Percentiles rank a stretch among this genome's conserved stretches.
Conservation (phyloP, 768 basidiomycete species). For the Tulasnella sp. region DNA sequence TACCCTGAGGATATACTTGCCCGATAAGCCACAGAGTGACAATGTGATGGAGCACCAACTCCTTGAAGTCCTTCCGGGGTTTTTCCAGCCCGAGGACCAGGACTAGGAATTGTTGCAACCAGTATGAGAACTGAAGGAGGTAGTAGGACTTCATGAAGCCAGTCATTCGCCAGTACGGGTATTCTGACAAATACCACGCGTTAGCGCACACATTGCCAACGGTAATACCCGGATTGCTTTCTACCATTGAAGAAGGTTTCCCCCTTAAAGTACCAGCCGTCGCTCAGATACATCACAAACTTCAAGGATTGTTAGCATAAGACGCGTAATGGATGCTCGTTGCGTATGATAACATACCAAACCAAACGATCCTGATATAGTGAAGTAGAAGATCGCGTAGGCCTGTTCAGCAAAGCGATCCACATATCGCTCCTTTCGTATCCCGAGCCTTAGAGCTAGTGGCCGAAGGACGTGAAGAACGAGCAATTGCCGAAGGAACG, state of each 20-base stretch:
- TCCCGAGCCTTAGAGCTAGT: slow-evolving; percentile 58
- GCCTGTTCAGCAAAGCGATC: slow-evolving; percentile 86
- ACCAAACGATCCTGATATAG: slow-evolving; percentile 60
- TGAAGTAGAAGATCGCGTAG: slow-evolving; percentile 78
- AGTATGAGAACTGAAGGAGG: slow-evolving; percentile 85
- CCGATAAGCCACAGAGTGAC: slow-evolving; percentile 93
- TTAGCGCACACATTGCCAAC: neutral
- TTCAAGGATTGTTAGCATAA: slow-evolving; percentile 25
- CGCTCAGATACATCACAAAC: slow-evolving; percentile 73
- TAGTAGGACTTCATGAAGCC: slow-evolving; percentile 84
- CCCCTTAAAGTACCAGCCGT: slow-evolving; percentile 80
- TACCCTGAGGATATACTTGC: slow-evolving; percentile 33
- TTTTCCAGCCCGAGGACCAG: slow-evolving; percentile 81
- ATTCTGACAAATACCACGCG: slow-evolving; percentile 37
- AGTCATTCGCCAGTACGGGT: slow-evolving; percentile 84
- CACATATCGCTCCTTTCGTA: slow-evolving; percentile 55
- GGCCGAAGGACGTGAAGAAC: slow-evolving; percentile 55
- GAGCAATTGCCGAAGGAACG: slow-evolving; percentile 70
- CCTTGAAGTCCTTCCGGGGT: slow-evolving; percentile 81
- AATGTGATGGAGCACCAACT: slow-evolving; percentile 82
- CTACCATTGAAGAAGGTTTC: slow-evolving; percentile 78
- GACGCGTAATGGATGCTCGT: neutral
- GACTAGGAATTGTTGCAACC: slow-evolving; percentile 88
- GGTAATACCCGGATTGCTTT: slow-evolving; percentile 17
- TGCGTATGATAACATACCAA: slow-evolving; percentile 40